phyloP scores from a whole-genome alignment of 2,329 filamentous ascomycete genomes.

The Ascochyta rabiei region DNA sequence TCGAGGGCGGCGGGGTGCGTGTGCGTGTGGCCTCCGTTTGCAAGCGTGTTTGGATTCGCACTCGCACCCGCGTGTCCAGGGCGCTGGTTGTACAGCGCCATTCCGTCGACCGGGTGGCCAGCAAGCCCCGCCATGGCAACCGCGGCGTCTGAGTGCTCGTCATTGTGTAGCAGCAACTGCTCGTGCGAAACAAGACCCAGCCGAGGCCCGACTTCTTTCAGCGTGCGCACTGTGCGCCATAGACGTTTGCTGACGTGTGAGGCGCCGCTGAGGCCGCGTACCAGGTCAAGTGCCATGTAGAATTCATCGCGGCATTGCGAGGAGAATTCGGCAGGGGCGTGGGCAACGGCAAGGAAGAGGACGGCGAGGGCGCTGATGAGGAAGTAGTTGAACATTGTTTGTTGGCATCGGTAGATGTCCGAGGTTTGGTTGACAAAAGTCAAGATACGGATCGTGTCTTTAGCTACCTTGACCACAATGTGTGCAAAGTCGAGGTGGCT shows the following conservation, averaged over 20 bases:
- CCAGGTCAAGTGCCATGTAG: slow-evolving; percentile 76
- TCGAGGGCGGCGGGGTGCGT: slow-evolving; percentile 44
- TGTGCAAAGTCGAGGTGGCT: slow-evolving; percentile 75
- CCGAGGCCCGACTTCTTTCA: slow-evolving; percentile 74
- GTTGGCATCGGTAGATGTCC: slow-evolving; percentile 72
- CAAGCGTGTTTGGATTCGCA: no score
- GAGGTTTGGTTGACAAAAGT: slow-evolving; percentile 73
- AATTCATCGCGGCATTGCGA: slow-evolving; percentile 74
- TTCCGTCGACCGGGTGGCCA: slow-evolving; percentile 65
- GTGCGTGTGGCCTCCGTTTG: no score
- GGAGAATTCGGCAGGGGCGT: slow-evolving; percentile 75
- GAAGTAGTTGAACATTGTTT: slow-evolving; percentile 83
- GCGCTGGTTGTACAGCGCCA: slow-evolving; percentile 51
- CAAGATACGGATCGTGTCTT: slow-evolving; percentile 76
- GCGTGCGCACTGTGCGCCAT: slow-evolving; percentile 73
- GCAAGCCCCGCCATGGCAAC: slow-evolving; percentile 70
- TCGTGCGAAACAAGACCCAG: slow-evolving; percentile 64
- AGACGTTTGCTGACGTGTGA: slow-evolving; percentile 74
- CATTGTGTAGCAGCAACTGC: slow-evolving; percentile 48
- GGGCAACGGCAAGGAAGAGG: slow-evolving; percentile 76
- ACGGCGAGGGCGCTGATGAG: slow-evolving; percentile 76
- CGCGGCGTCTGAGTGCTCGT: slow-evolving; percentile 66
- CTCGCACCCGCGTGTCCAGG: no score
- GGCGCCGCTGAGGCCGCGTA: slow-evolving; percentile 73
- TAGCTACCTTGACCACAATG: slow-evolving; percentile 74